Percentiles rank a stretch among this genome's conserved stretches.
These are phyloP conservation scores for Phytophthora sp. DNA, from an alignment of 352 stramenopile species.

Conservation along the genomic window DNA sequence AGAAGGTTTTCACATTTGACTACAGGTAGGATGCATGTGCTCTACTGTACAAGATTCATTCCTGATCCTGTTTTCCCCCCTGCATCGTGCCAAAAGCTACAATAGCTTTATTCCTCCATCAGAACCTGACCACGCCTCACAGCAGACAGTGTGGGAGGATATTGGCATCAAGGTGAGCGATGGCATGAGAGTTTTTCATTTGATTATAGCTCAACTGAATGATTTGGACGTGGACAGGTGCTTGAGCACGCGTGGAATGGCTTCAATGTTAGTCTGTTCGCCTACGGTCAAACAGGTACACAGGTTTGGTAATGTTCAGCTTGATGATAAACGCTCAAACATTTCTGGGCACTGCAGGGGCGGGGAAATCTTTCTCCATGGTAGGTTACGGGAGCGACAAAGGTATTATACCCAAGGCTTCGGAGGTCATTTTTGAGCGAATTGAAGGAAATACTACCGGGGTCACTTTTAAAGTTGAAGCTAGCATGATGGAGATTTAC, in stretches of 20 bases:
- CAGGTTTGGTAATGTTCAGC: neutral
- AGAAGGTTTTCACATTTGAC: conserved; percentile 89
- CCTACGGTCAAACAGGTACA: conserved; percentile 82
- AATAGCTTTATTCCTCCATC: conserved; percentile 73
- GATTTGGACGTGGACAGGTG: conserved; percentile 36
- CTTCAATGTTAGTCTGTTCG: conserved; percentile 91
- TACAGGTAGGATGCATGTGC: conserved; percentile 60
- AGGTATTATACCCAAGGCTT: conserved; percentile 86
- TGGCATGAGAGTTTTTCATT: neutral
- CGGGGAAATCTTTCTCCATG: conserved; percentile 90
- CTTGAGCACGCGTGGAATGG: conserved; percentile 91
- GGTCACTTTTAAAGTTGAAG: conserved; percentile 86
- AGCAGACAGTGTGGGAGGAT: conserved; percentile 88
- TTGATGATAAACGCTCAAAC: neutral
- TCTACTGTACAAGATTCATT: neutral
- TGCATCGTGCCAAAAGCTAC: conserved; percentile 63
- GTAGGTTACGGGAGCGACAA: conserved; percentile 83
- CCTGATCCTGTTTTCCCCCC: too few relatives aligned
- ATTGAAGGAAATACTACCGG: conserved; percentile 56
- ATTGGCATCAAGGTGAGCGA: conserved; percentile 75
- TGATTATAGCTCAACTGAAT: neutral
- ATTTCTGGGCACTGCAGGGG: conserved; percentile 29
- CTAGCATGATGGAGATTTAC: conserved; percentile 92
- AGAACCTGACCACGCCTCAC: conserved; percentile 69
- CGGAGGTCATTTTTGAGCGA: conserved; percentile 83